Conservation (phyloP, 495 filamentous ascomycete species). For the Hamigera avellanea region DNA sequence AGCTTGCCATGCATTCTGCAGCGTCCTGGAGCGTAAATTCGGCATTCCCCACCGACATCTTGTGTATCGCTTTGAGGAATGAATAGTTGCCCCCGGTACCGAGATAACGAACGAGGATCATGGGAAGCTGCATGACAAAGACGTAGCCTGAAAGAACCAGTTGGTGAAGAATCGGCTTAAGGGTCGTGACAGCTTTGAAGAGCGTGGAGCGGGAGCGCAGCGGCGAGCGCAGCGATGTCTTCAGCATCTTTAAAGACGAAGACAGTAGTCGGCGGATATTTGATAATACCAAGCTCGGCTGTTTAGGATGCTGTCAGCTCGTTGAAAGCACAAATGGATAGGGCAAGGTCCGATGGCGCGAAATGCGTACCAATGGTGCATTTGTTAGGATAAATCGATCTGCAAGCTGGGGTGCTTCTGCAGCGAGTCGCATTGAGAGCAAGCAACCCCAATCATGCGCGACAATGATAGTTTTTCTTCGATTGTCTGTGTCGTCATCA, state of each 20-base stretch:
- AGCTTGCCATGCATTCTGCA: conserved; percentile 32
- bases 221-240: conserved; percentile 29
- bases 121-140: conserved; percentile 37
- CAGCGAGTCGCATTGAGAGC: conserved; percentile 38
- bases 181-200: conserved; percentile 23
- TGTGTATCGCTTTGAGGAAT: conserved; percentile 27
- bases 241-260: conserved; percentile 34
- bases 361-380: conserved; percentile 35
- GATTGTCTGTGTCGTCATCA: conserved; percentile 10
- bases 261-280: conserved; percentile 22
- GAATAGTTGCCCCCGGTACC: conserved; percentile 29
- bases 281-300: conserved; percentile 19
- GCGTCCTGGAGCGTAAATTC: conserved; percentile 16
- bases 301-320: conserved; percentile 2
- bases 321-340: neutral
- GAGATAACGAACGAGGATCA: conserved; percentile 22
- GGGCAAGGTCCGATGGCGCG: too few relatives aligned
- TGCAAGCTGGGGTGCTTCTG: conserved; percentile 41
- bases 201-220: conserved; percentile 26
- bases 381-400: conserved; percentile 41
- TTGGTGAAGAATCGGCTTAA: conserved; percentile 31
- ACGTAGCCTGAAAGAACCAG: conserved; percentile 35
- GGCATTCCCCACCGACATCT: conserved; percentile 13
- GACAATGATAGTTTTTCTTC: conserved; percentile 34
- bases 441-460: conserved; percentile 48